Evolutionary conservation across 2,329 filamentous ascomycete genomes (phyloP), one percentile per base, ranked within the genome.

Genomic region (Cadophora gregata): DNA sequence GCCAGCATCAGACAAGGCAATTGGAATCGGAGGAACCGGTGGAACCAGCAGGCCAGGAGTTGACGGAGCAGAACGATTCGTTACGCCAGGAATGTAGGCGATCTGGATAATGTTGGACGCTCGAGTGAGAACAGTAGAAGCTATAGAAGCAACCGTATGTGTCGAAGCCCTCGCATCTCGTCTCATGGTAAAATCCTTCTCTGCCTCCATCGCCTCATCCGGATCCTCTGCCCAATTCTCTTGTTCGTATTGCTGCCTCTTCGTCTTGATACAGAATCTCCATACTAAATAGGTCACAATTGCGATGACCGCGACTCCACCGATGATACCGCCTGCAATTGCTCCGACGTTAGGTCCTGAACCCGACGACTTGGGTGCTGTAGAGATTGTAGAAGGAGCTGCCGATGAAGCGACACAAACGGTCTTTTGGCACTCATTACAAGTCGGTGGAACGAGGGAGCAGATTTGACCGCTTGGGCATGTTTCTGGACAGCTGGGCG

Each of bases 41-140:
- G 94, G 93, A 4, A 96, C 91, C 60, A 95, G 86, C 24, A 93
- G 82, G 47, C 88, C 89, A 3, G 93, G 92, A 0, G 93, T 95
- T n/a, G 91, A 90, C 5, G 92, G 91, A 8, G 90, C 89, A 14
- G 94, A 93, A 72, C 95, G 88, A 81, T 97, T 97, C 68, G 93
- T 97, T 75, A 98, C 94, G 67, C 96, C 96, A 16, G 96, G 96
- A 72, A 99, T 98, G 79, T 98, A 99, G 64, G 96, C 96, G 80
- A 99, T 99, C 81, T 98, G 96, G 75, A 99, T 99, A 77, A 99
- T 95, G 82, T 99, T 99, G 75, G 96, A 98, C 59, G 96, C 96
- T 69, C 96, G 90, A 21, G 96, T 98, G 68, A 97, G 86, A 67
- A 98, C 93, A 29, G 95, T 98, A 10, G 94, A 97, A 19, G 96